These are phyloP conservation scores for Tetracladium marchalianum DNA, from an alignment of 495 filamentous ascomycete species.

Conservation along the genomic window DNA sequence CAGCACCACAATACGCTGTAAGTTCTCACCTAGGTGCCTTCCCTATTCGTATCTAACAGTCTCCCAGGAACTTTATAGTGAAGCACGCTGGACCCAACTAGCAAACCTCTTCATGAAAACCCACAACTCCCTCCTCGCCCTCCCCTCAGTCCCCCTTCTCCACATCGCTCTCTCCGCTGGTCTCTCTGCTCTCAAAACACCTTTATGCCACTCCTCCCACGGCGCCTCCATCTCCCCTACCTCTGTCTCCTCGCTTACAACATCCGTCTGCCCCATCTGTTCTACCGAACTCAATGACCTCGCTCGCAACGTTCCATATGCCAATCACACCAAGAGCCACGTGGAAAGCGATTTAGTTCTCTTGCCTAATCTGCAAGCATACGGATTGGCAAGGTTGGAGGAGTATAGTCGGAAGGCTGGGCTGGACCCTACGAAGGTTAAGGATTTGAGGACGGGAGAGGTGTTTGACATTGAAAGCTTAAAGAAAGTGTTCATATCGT, in stretches of 20 bases:
- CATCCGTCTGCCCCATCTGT: constrained; percentile 72
- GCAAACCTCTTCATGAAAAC: constrained; percentile 77
- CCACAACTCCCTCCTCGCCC: constrained; percentile 76
- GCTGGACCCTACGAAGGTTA: constrained; percentile 51
- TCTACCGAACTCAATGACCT: constrained; percentile 88
- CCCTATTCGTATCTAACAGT: background rate
- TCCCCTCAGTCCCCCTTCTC: constrained; percentile 75
- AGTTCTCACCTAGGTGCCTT: constrained; percentile 3
- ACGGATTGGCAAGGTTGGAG: constrained; percentile 64
- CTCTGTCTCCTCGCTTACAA: constrained; percentile 17
- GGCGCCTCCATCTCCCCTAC: constrained; percentile 16
- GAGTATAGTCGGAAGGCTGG: constrained; percentile 69
- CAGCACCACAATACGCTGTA: constrained; percentile 55
- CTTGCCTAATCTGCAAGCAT: constrained; percentile 78
- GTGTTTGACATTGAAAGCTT: constrained; percentile 49
- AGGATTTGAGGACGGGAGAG: constrained; percentile 72
- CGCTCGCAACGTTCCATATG: constrained; percentile 81
- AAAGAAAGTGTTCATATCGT: constrained; percentile 87
- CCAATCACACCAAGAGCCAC: constrained; percentile 85
- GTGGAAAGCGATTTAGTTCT: constrained; percentile 81
- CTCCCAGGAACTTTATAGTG: constrained; percentile 58
- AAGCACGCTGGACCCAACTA: constrained; percentile 61
- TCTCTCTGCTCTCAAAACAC: constrained; percentile 90
- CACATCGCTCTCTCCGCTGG: constrained; percentile 82
- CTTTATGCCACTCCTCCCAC: constrained; percentile 70